Base-by-base conservation (phyloP, 495 filamentous ascomycete species). In the Letharia columbiana region DNA sequence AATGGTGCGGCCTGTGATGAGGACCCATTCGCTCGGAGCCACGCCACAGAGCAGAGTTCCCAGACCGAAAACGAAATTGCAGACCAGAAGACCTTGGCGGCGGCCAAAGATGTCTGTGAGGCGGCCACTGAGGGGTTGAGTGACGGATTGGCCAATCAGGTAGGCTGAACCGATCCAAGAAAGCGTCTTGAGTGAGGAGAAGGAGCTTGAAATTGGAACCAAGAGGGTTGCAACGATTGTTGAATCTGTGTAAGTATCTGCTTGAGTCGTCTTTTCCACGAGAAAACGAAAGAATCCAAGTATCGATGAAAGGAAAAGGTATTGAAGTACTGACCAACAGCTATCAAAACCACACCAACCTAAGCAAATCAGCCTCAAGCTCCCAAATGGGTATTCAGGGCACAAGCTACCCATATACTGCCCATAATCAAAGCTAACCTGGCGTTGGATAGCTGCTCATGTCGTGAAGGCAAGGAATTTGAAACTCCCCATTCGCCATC, bases 31-130 rank as follows among this genome's bases (percentile, higher is more conserved):
- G 23, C 76, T 77, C 61, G 78, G 77, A 0, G 92, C 90, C 11
- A 95, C 73, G 4, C 92, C 92, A 68, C 91, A 96, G 54, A 94
- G 88, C 67, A 93, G 71, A 60, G 91, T 96, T 0, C 92, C 92
- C 18, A 79, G 72, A 7, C 84, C 88, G 71, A 96, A 96, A 71
- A 92, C 83, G 15, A 88, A 63, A 70, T 92, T 91, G 64, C 87
- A 90, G 58, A 91, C 86, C 0, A 93, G 76, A 18, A 96, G 75
- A 0, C 91, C 91, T 5, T 85, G 81, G 0, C 90, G 82, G 9
- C 92, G 84, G 5, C 86, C 86, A 75, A 90, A 96, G 28, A 97
- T 93, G 73, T 97, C 92, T 1, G 92, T 96, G 66, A 96, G 74
- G 10, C 89, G 82, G 23, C 92, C 92, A 61, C 87, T 88, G 20